Evolutionary conservation across 2,329 filamentous ascomycete genomes (phyloP), one percentile per base, ranked within the genome.

Genomic region (Corinectria fuckeliana): DNA sequence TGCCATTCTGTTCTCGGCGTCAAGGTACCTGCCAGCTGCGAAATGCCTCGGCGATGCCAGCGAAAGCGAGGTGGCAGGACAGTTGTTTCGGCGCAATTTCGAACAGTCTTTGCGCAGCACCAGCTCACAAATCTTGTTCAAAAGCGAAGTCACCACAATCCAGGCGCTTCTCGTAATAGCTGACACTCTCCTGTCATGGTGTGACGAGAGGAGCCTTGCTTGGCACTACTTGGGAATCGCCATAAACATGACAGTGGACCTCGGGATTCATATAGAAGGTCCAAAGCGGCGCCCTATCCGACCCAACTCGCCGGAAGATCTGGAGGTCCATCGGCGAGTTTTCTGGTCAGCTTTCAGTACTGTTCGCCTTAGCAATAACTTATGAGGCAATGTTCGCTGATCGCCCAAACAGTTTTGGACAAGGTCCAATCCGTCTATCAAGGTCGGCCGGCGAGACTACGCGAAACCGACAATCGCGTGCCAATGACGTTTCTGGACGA

Each of bases 351-450:
- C 61, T 11, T 69, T 26, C 67, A 65, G 67, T 77, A 20, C 8
- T n/a, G 11, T 8, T 5, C n/a, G 10, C 10, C 2, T 5, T 4
- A 21, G 28, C 23, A 32, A 4, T 10, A 3, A 18, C 8, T 26
- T 13, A 10, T 20, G n/a, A 4, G 10, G 5, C 4, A 28, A 44
- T 49, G 39, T 45, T 18, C 6, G 4, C n/a, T 38, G 21, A 21
- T 8, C 13, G 11, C 3, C 5, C 13, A 21, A 2, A 5, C 8
- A 56, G 52, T 47, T 5, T 11, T 56, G 38, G 84, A 85, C 60
- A 86, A 85, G 62, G 78, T 85, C 7, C 83, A 86, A 59, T 81
- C 77, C 13, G 67, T 86, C 0, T 86, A 85, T 48, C 82, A 83
- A 63, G 84, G 83, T 0, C 78, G 83, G 1, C 84, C 82, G 0